Base-by-base conservation (phyloP, 2,329 filamentous ascomycete species). In the Calonectria hawksworthii region DNA sequence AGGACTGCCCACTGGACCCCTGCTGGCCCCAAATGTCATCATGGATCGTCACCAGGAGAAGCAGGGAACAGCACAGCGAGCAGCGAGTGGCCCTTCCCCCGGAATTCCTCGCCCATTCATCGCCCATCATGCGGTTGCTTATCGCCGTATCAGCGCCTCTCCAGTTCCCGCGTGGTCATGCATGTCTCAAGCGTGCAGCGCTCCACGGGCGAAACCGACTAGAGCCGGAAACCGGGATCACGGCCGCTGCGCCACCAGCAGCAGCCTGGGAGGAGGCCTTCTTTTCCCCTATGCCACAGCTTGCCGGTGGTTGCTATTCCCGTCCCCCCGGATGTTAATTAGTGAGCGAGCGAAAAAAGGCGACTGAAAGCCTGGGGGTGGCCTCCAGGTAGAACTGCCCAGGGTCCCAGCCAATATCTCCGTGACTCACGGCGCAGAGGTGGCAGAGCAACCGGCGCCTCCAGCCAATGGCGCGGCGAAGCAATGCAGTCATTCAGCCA, bases 91-190 rank as follows among this genome's bases (percentile, higher is more conserved):
- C 32, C 21, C 56, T 61, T 38, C 56, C 56, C 56, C 56, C 56
- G 36, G 56, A 63, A 63, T 63, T 63, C 23, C 56, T 38, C n/a
- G 18, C 56, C 54, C 52, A 56, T 16, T 9, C 36, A 41, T 13
- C 8, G 51, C 51, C 51, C 56, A 65, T 65, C 38, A 50, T 50
- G 61, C 61, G 61, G 41, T 26, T 65, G 61, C 61, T 65, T 65
- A 44, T 73, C 66, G 71, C 66, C 71, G 71, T 73, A 69, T 69
- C 71, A 69, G 47, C 38, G 71, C 47, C 26, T 32, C 21, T 44
- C 52, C 28, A 47, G 36, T 52, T 54, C 41, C 34, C 71, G 59
- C 66, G 71, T 73, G 71, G 47, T 36, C 71, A 50, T 32, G 34
- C 65, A 65, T 59, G 61, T 67, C 61, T 65, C 61, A 34, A 61